These are phyloP conservation scores for Lentinula edodes DNA, from an alignment of 768 basidiomycete genomes.

Conservation along the genomic window DNA sequence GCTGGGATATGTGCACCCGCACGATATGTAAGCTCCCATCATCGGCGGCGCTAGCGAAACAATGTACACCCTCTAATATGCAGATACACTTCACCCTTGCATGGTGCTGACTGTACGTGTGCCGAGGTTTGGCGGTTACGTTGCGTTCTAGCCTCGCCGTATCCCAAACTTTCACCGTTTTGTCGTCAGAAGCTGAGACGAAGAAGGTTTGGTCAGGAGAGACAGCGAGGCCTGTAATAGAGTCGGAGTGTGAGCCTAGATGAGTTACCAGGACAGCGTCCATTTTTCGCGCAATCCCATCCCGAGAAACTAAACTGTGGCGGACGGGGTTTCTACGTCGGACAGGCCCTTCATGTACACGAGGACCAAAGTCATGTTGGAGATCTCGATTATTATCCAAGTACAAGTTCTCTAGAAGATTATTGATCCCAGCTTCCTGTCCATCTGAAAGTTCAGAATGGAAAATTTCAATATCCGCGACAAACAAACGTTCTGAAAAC, in stretches of 20 bases:
- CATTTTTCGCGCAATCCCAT: slow-evolving; percentile 50
- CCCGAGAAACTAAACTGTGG: slow-evolving; percentile 62
- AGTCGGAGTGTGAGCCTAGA: slow-evolving; percentile 75
- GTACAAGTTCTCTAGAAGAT: slow-evolving; percentile 85
- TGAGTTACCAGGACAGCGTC: slow-evolving; percentile 84
- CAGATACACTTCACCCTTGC: slow-evolving; percentile 67
- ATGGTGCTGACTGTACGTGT: slow-evolving; percentile 67
- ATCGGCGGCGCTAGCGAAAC: slow-evolving; percentile 83
- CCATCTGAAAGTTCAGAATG: slow-evolving; percentile 50
- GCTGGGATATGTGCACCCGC: slow-evolving; percentile 66
- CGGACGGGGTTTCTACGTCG: slow-evolving; percentile 71
- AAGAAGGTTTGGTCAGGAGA: slow-evolving; percentile 96
- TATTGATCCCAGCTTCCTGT: slow-evolving; percentile 84
- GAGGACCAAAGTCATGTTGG: slow-evolving; percentile 88
- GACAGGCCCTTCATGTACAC: slow-evolving; percentile 74
- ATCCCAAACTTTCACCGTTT: slow-evolving; percentile 91
- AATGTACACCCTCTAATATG: slow-evolving; percentile 81
- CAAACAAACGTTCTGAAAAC: neutral
- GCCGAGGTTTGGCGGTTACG: slow-evolving; percentile 78
- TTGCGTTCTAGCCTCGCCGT: slow-evolving; percentile 91
- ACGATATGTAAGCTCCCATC: slow-evolving; percentile 84
- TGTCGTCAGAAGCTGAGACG: slow-evolving; percentile 89
- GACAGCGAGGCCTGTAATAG: slow-evolving; percentile 75
- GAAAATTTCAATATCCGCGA: neutral
- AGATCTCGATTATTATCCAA: slow-evolving; percentile 82